Conservation (phyloP, 257 asterid species). For the Solanum medicagineum region DNA sequence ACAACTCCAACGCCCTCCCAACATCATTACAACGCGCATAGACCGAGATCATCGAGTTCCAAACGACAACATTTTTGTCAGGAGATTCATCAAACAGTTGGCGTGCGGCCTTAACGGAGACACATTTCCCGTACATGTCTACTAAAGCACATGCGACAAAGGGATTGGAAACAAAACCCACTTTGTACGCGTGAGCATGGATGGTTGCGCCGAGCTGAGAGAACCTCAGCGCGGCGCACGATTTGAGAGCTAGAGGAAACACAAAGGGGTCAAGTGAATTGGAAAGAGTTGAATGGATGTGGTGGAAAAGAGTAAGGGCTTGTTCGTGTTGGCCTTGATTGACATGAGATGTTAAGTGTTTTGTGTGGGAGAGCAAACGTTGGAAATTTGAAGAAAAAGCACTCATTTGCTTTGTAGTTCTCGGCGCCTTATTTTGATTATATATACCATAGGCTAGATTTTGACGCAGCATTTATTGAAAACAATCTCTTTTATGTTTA, state of each 20-base stretch:
- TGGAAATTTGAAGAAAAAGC: constrained; percentile 26
- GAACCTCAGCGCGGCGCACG: constrained; percentile 20
- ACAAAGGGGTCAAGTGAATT: constrained; percentile 27
- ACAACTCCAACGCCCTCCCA: constrained; percentile 19
- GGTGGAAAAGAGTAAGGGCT: constrained; percentile 28
- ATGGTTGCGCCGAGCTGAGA: constrained; percentile 19
- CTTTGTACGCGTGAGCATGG: constrained; percentile 18
- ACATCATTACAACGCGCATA: constrained; percentile 15
- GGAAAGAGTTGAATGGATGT: constrained; percentile 21
- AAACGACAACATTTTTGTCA: constrained; percentile 25
- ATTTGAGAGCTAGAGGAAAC: constrained; percentile 38
- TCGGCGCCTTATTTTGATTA: neutral
- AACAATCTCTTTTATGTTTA: too few relatives aligned
- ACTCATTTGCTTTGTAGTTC: neutral
- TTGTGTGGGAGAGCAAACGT: constrained; percentile 31
- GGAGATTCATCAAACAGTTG: constrained; percentile 30
- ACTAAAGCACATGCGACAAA: constrained; percentile 32
- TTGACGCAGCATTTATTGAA: too few relatives aligned
- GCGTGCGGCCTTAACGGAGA: constrained; percentile 19
- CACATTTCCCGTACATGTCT: constrained; percentile 31
- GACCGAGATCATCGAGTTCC: constrained; percentile 35
- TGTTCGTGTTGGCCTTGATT: constrained; percentile 28
- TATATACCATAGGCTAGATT: neutral
- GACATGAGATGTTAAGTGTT: constrained; percentile 29
- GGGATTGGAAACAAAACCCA: constrained; percentile 19